These are phyloP conservation scores for Colletotrichum eleusines DNA, from an alignment of 2,329 filamentous ascomycete genomes.

Conservation along the genomic window DNA sequence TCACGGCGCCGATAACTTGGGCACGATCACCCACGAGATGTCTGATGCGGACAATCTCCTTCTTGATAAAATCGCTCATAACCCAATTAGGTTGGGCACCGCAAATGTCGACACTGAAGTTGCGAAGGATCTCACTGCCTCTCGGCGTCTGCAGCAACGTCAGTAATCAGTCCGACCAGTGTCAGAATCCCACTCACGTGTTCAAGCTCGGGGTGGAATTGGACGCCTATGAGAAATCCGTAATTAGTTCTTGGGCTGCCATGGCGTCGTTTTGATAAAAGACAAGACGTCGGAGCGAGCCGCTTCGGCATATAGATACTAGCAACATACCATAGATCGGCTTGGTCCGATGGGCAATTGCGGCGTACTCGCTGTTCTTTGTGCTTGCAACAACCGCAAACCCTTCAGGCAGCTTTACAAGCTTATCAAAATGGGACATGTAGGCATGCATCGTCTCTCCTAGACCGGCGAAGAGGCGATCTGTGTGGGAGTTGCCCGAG, in stretches of 20 bases:
- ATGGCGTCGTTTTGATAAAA: constrained; percentile 21
- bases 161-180: not conserved
- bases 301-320: not conserved
- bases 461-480: constrained; percentile 82
- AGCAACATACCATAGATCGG: constrained; percentile 71
- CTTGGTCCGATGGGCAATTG: constrained; percentile 78
- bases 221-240: constrained; percentile 64
- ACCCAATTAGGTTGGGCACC: constrained; percentile 82
- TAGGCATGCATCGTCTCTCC: constrained; percentile 76
- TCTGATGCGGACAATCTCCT: constrained; percentile 85
- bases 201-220: constrained; percentile 88
- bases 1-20: constrained; percentile 76
- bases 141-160: constrained; percentile 71
- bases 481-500: constrained; percentile 64
- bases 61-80: constrained; percentile 85
- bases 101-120: constrained; percentile 89
- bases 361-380: constrained; percentile 81
- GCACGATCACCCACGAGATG: constrained; percentile 83
- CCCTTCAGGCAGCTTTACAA: constrained; percentile 76
- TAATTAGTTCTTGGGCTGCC: not conserved
- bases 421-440: constrained; percentile 94
- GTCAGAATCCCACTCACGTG: constrained; percentile 10
- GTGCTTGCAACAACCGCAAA: constrained; percentile 83
- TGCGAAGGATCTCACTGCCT: constrained; percentile 78
- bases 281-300: not conserved